Percentiles rank a stretch among this genome's conserved stretches.
Evolutionary conservation across 164 flowering plant species (phyloP).

Genomic region (Vitis vinifera): DNA sequence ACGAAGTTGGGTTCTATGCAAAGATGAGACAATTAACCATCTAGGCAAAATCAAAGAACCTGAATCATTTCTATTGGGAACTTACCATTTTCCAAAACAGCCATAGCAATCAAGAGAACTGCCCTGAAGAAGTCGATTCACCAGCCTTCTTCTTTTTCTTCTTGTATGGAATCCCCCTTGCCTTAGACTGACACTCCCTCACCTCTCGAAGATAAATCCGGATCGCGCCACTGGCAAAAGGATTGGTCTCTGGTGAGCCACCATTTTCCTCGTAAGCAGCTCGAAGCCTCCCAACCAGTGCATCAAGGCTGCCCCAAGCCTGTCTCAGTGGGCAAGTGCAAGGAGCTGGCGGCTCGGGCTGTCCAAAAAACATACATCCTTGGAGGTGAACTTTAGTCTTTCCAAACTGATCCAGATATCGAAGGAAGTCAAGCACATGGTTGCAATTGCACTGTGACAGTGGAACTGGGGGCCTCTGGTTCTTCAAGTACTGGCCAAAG

Average conservation of each 20-base stretch:
- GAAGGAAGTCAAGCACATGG: conserved; percentile 50
- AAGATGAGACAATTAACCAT: too few relatives aligned
- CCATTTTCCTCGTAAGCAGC: conserved; percentile 61
- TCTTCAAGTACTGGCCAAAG: conserved; percentile 47
- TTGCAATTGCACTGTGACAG: conserved; percentile 44
- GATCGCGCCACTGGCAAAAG: conserved; percentile 48
- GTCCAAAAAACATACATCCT: conserved; percentile 53
- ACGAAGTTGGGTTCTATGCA: too few relatives aligned
- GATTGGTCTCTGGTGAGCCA: conserved; percentile 47
- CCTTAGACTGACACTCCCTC: conserved; percentile 50
- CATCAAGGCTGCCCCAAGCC: conserved; percentile 60
- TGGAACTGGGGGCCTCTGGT: conserved; percentile 48
- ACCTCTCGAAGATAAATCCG: conserved; percentile 45
- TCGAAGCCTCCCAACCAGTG: conserved; percentile 49
- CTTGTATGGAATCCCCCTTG: conserved; percentile 58
- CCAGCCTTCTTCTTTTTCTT: conserved; percentile 50
- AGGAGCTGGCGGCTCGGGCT: conserved; percentile 59
- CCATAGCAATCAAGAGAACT: conserved; percentile 15
- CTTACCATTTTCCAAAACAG: too few relatives aligned
- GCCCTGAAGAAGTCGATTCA: conserved; percentile 30
- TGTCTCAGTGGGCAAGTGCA: conserved; percentile 54
- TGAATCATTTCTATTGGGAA: too few relatives aligned
- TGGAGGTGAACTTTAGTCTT: conserved; percentile 54
- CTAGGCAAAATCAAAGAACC: too few relatives aligned
- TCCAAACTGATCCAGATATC: conserved; percentile 51